phyloP scores from a whole-genome alignment of 2,329 filamentous ascomycete genomes.

The Lachnellula hyalina region DNA sequence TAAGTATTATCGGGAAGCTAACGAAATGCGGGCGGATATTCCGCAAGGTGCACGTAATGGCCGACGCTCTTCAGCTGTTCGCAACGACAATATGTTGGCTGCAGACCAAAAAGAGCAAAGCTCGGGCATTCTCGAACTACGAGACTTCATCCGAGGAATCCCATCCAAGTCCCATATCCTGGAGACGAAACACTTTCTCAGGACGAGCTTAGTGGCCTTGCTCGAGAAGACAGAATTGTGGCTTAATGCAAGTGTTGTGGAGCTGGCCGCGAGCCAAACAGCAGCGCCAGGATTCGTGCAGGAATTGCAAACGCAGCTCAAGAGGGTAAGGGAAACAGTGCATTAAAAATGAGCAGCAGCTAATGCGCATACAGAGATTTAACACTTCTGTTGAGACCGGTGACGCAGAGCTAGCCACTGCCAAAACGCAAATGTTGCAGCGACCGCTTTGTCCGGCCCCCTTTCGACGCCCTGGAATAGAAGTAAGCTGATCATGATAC shows the following conservation, averaged over 20 bases:
- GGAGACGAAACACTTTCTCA: slow-evolving; percentile 14
- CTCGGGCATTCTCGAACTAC: slow-evolving; percentile 7
- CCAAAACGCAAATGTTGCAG: slow-evolving; percentile 3
- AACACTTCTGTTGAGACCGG: not conserved
- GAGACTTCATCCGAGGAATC: slow-evolving; percentile 7
- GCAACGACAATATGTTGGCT: not conserved
- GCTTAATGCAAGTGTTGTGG: slow-evolving; percentile 8
- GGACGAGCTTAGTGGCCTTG: slow-evolving; percentile 5
- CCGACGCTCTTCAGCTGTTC: not conserved
- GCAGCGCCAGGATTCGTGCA: slow-evolving; percentile 3
- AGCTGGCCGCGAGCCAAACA: not conserved
- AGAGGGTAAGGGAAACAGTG: not conserved
- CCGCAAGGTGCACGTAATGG: not conserved
- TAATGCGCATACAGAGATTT: slow-evolving; percentile 6
- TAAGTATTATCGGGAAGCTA: slow-evolving; percentile 3
- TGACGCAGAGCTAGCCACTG: not conserved
- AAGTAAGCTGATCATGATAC: slow-evolving; percentile 3
- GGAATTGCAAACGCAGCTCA: slow-evolving; percentile 6
- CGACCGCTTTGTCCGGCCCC: slow-evolving; percentile 4
- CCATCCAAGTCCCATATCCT: slow-evolving; percentile 8
- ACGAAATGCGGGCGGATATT: not conserved
- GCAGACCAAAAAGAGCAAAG: slow-evolving; percentile 4
- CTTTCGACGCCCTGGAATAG: not conserved
- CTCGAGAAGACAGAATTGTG: slow-evolving; percentile 10
- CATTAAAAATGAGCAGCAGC: not conserved